Percentiles rank a stretch among this genome's conserved stretches.
Conservation (phyloP, 257 asterid genomes). For the Euphrasia confusa region DNA sequence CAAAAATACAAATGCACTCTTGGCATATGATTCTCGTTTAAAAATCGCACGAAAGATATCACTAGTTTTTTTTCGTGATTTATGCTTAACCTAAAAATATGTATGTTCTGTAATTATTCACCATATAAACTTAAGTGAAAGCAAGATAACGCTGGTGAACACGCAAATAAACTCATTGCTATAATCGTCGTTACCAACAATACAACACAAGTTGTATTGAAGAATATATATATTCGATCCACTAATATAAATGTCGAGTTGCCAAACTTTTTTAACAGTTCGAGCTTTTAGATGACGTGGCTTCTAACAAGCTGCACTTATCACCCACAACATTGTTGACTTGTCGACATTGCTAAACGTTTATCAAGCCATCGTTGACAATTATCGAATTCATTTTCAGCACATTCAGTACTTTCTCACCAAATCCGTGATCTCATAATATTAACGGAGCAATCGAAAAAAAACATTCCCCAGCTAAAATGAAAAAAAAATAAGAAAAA, state of each 20-base stretch:
- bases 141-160: constrained; percentile 1
- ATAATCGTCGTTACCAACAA: constrained; percentile 4
- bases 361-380: background rate
- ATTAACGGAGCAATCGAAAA: no score
- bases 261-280: no score
- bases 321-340: background rate
- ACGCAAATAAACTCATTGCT: background rate
- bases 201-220: no score
- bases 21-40: no score
- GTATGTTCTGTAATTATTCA: background rate
- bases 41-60: background rate
- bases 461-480: no score
- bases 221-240: no score
- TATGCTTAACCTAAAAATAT: background rate
- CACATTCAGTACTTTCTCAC: background rate
- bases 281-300: no score
- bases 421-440: constrained; percentile 11
- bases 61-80: background rate
- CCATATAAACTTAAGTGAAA: background rate
- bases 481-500: background rate
- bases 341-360: background rate
- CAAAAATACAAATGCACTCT: no score
- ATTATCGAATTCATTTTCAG: constrained; percentile 14
- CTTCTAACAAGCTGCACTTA: no score
- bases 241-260: no score